A percentile compares a stretch with the other conserved stretches of the same genome.
phyloP scores from a whole-genome alignment of 139 green algal species.

The Nannochloris sp. region DNA sequence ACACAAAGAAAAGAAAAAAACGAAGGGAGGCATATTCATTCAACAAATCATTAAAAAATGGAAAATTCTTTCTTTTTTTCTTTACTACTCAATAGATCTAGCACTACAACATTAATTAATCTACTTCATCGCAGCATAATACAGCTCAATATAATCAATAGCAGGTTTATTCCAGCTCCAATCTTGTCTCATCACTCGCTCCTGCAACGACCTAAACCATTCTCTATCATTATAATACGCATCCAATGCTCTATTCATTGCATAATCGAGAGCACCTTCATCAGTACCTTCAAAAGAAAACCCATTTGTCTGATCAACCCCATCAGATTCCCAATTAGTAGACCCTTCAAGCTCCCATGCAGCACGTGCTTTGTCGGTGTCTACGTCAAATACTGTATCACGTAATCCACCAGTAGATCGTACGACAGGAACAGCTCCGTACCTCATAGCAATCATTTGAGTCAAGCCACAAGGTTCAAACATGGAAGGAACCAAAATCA shows the following conservation, averaged over 20 bases:
- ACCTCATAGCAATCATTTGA: constrained; percentile 93
- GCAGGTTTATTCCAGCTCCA: constrained; percentile 92
- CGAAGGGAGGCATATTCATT: not conserved
- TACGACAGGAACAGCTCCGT: constrained; percentile 81
- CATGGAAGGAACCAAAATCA: constrained; percentile 95
- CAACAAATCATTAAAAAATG: not conserved
- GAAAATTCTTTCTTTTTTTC: not conserved
- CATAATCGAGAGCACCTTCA: constrained; percentile 80
- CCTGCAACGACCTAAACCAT: constrained; percentile 46
- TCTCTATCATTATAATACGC: constrained; percentile 24
- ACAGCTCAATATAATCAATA: constrained; percentile 94
- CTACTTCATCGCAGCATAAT: constrained; percentile 69
- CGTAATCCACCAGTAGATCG: constrained; percentile 82
- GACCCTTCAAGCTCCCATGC: constrained; percentile 76
- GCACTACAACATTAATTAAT: not conserved
- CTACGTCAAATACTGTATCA: constrained; percentile 71
- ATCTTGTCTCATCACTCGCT: constrained; percentile 70
- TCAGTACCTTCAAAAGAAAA: constrained; percentile 83
- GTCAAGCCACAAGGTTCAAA: constrained; percentile 90
- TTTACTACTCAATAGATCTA: not conserved
- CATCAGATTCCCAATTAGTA: constrained; percentile 55
- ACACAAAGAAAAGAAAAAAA: not conserved
- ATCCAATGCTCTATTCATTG: constrained; percentile 58
- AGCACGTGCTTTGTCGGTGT: constrained; percentile 51
- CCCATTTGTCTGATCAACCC: constrained; percentile 67